Percentiles rank a stretch among this genome's conserved stretches.
These are phyloP conservation scores for Phlebiopsis flavidoalba DNA, from an alignment of 768 basidiomycete species.

Conservation along the genomic window DNA sequence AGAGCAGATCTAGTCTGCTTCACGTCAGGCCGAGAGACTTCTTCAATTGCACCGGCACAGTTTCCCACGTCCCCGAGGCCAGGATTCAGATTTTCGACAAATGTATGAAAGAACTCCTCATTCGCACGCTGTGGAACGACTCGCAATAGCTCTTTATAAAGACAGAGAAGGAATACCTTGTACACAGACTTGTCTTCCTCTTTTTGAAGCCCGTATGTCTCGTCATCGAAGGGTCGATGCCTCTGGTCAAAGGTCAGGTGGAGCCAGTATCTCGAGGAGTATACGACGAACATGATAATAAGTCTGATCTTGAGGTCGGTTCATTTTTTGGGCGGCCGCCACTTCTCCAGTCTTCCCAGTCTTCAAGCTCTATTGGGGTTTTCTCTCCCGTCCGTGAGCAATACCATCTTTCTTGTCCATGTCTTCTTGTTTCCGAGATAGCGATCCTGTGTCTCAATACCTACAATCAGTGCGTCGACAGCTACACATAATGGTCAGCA, in stretches of 20 bases:
- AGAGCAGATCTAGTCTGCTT: conserved; percentile 66
- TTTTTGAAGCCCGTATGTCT: conserved; percentile 50
- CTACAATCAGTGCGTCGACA: conserved; percentile 85
- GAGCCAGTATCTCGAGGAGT: too few species aligned
- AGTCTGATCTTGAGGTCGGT: conserved; percentile 50
- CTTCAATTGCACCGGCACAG: conserved; percentile 59
- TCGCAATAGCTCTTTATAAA: not conserved
- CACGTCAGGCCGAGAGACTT: conserved; percentile 56
- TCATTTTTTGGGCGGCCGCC: conserved; percentile 60
- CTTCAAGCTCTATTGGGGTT: conserved; percentile 64
- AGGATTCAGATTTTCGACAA: conserved; percentile 33
- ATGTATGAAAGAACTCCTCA: conserved; percentile 62
- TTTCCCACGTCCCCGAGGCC: conserved; percentile 53
- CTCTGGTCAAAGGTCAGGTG: conserved; percentile 38
- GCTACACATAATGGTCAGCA: conserved; percentile 39
- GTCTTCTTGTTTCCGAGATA: conserved; percentile 68
- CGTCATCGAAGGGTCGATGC: conserved; percentile 86
- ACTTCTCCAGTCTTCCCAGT: too few species aligned
- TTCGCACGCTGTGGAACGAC: conserved; percentile 51
- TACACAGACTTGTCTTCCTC: conserved; percentile 66
- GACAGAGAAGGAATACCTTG: conserved; percentile 49
- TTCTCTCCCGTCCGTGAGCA: conserved; percentile 86
- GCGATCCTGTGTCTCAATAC: conserved; percentile 68
- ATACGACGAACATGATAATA: conserved; percentile 60
- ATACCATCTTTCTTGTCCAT: conserved; percentile 79